Evolutionary conservation across 208 protist genomes (phyloP), one percentile per base, ranked within the genome.

Genomic region (Trypanosoma platydactyli): DNA sequence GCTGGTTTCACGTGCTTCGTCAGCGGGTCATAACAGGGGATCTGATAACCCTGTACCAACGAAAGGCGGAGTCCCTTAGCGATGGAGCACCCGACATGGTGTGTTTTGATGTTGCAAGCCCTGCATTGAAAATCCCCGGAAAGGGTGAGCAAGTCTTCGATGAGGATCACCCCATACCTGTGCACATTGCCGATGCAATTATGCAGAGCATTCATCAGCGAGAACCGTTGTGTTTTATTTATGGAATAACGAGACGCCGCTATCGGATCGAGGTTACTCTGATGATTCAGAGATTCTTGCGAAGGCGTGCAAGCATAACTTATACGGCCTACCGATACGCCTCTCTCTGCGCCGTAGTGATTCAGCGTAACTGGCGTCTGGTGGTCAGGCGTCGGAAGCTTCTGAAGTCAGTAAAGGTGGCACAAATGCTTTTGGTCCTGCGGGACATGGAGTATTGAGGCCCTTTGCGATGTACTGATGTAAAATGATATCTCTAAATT

Each of bases 171-270:
- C 56, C 71, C 6, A 60, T 77, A 46, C 64, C 64, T 3, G 30
- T 15, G 0, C 3, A 54, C n/a, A 38, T 66, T n/a, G 49, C 27
- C 7, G 38, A 42, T 3, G 22, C 49, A 4, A 63, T 86, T 15
- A 27, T 58, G 56, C 46, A 65, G 30, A 54, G 67, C 9, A 64
- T 89, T 59, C 55, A 62, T 15, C 29, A 40, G 22, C 73, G 69
- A 20, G 59, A 89, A 56, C 76, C 82, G 16, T 56, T 71, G 63
- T 83, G 80, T 77, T 79, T 83, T 49, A 46, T 29, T 12, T 6
- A 55, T n/a, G 48, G 61, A 24, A 59, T 65, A 33, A 53, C 67
- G n/a, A 27, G 9, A 44, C 68, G 63, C 30, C 69, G 63, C n/a
- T 51, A n/a, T 25, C 1, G 27, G 20, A 70, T 71, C n/a, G 62